These are phyloP conservation scores for Candida coleopterorum DNA, from an alignment of 805 yeast genomes.

Conservation along the genomic window DNA sequence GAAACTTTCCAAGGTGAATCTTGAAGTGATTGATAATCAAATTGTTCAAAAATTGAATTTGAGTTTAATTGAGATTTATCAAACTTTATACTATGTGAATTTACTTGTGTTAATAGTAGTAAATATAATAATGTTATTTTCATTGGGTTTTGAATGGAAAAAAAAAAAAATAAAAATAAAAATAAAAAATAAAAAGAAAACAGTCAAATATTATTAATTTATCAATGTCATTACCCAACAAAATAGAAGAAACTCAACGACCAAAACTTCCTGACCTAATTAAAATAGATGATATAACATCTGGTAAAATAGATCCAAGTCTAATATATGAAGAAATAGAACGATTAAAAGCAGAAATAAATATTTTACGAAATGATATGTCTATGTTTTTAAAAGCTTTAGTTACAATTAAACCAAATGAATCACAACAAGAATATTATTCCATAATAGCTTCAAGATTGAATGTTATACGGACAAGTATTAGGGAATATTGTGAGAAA, in stretches of 20 bases:
- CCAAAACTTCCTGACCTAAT: conserved; percentile 27
- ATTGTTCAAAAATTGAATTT: conserved; percentile 64
- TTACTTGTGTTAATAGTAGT: not conserved
- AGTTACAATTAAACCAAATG: conserved; percentile 27
- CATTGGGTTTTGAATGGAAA: not conserved
- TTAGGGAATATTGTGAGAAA: conserved; percentile 39
- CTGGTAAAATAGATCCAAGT: conserved; percentile 36
- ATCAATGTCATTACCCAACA: conserved; percentile 2
- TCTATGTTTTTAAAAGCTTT: conserved; percentile 31
- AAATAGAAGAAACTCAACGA: not conserved
- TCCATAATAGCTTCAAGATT: conserved; percentile 32
- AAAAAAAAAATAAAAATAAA: not conserved
- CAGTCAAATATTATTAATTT: not conserved
- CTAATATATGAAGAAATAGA: conserved; percentile 42
- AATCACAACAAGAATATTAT: conserved; percentile 34
- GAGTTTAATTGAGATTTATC: conserved; percentile 27
- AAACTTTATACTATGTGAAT: conserved; percentile 13
- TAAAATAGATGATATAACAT: conserved; percentile 40
- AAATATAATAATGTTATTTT: not conserved
- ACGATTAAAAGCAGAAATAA: conserved; percentile 38
- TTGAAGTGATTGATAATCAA: conserved; percentile 25
- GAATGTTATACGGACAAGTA: conserved; percentile 32
- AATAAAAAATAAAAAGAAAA: not conserved
- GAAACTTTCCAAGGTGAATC: conserved; percentile 48
- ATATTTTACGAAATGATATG: conserved; percentile 39